Evolutionary conservation across 2,329 filamentous ascomycete genomes (phyloP), one percentile per base, ranked within the genome.

Genomic region (Pseudogymnoascus sp.): DNA sequence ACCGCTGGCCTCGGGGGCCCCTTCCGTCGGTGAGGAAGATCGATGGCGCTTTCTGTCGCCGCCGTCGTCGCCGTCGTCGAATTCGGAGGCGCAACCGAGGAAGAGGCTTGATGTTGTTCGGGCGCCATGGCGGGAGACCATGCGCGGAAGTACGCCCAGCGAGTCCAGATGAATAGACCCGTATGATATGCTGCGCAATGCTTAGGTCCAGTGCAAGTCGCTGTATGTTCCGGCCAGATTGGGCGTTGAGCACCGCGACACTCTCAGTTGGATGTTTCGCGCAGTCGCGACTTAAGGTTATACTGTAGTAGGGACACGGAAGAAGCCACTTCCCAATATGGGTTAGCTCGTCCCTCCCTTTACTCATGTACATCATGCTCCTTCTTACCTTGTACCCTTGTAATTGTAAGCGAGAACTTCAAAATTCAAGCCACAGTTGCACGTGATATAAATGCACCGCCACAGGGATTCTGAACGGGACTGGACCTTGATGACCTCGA

Each of bases 51-150:
- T 16, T 67, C 61, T 53, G 44, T 28, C 14, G 67, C 59, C 28
- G 67, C 23, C 35, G 65, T 62, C 40, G 66, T 35, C 23, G 67
- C 50, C 62, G 42, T 21, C 3, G 60, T 56, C 18, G 44, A 31
- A 53, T 53, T 53, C 44, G 44, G 62, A 63, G 64, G 65, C 38
- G 68, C 67, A 61, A 67, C 63, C 25, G 67, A 65, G 56, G 69
- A 62, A 56, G 69, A 67, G 62, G 67, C 61, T 64, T 69, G 66
- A 53, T 70, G 69, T 62, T 67, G 64, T 63, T 72, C 70, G 42
- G 69, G 68, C 67, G 72, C 69, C 73, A 74, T 74, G 59, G 65
- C 66, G 63, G 66, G 65, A 65, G 65, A 60, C 56, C 56, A 60
- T 60, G 56, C 35, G 35, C 56, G 56, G 35, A 37, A 59, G 25